A percentile compares a stretch with the other conserved stretches of the same genome.
phyloP scores from a whole-genome alignment of 345 rosid species.

The Brassica incana region DNA sequence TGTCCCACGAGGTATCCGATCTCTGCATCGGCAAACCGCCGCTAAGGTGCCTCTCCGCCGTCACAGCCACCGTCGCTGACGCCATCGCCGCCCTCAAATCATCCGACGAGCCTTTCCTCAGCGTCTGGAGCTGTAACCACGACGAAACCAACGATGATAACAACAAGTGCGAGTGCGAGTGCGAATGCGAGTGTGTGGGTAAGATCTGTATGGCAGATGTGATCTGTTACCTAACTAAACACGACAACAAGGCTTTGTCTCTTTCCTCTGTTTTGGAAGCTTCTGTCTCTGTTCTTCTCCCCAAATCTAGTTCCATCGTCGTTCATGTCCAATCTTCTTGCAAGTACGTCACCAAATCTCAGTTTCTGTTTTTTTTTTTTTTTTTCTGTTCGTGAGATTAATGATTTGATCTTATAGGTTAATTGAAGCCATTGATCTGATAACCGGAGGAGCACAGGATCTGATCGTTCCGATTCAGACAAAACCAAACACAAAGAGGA shows the following conservation, averaged over 20 bases:
- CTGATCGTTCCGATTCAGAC: constrained; percentile 75
- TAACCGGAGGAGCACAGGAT: constrained; percentile 80
- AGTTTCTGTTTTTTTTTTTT: background rate
- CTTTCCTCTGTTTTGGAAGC: constrained; percentile 57
- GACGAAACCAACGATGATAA: constrained; percentile 18
- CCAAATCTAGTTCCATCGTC: constrained; percentile 46
- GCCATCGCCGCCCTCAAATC: constrained; percentile 56
- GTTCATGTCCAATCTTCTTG: constrained; percentile 67
- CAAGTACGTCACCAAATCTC: constrained; percentile 46
- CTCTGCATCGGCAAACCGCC: constrained; percentile 97
- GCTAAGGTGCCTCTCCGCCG: constrained; percentile 55
- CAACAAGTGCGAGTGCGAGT: constrained; percentile 37
- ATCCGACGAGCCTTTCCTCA: constrained; percentile 60
- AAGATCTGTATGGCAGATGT: constrained; percentile 90
- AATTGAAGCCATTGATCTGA: constrained; percentile 74
- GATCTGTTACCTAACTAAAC: constrained; percentile 68
- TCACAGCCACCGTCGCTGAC: constrained; percentile 48
- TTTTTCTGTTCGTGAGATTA: background rate
- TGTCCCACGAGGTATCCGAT: constrained; percentile 52
- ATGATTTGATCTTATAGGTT: constrained; percentile 45
- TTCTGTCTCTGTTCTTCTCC: constrained; percentile 68
- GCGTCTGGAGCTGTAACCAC: constrained; percentile 81
- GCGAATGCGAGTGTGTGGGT: constrained; percentile 76
- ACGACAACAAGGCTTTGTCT: constrained; percentile 46
- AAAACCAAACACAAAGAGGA: constrained; percentile 50